phyloP scores from a whole-genome alignment of 2,329 filamentous ascomycete genomes.

The Endoconidiophora laricicola region DNA sequence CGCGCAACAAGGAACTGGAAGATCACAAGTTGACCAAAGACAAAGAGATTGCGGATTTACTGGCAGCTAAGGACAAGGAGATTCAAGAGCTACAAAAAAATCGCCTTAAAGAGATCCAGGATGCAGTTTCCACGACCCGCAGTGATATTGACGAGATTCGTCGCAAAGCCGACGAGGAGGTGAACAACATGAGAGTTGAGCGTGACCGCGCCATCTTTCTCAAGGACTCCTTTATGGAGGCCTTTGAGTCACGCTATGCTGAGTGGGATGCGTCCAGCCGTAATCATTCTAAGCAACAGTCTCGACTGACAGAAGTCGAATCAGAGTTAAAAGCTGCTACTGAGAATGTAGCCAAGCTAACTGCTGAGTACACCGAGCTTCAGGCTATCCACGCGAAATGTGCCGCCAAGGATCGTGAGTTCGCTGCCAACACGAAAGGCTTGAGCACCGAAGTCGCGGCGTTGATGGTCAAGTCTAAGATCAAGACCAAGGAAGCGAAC shows the following conservation, averaged over 20 bases:
- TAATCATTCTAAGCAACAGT: not conserved
- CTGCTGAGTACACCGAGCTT: constrained; percentile 1
- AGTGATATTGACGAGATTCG: constrained; percentile 4
- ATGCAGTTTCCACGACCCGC: constrained; percentile 1
- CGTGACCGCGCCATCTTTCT: constrained; percentile 9
- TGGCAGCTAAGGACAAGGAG: not conserved
- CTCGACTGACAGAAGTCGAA: not conserved
- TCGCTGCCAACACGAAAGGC: constrained; percentile 4
- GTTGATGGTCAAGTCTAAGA: constrained; percentile 9
- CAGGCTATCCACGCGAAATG: constrained; percentile 6
- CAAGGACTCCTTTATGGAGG: constrained; percentile 10
- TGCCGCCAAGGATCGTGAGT: constrained; percentile 8
- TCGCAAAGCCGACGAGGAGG: constrained; percentile 3
- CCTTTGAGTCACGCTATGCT: constrained; percentile 10
- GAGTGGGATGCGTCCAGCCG: constrained; percentile 9
- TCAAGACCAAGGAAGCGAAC: constrained; percentile 12
- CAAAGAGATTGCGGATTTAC: constrained; percentile 8
- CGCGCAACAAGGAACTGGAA: constrained; percentile 10
- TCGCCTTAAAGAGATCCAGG: constrained; percentile 6
- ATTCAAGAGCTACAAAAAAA: constrained; percentile 1
- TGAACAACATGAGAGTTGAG: constrained; percentile 5
- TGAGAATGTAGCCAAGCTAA: constrained; percentile 1
- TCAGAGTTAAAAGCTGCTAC: constrained; percentile 4
- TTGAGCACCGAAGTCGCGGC: constrained; percentile 7
- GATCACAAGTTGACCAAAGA: constrained; percentile 7